Evolutionary conservation across 2,329 filamentous ascomycete genomes (phyloP).

Genomic region (Teratosphaeria pseudoeucalypti): DNA sequence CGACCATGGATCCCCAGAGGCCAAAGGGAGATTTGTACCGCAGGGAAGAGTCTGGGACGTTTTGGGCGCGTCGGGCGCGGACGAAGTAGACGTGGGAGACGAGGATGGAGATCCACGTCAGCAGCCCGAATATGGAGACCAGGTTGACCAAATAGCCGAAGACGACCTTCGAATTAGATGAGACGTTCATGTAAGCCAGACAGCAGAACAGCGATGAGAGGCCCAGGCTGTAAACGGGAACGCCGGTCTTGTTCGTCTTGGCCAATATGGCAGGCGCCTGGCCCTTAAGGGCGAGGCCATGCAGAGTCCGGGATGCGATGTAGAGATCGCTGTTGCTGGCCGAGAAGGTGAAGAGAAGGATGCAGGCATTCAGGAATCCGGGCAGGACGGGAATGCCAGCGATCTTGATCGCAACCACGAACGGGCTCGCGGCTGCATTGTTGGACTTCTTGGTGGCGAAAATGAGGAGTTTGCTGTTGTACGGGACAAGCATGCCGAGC

Average conservation of each 20-base stretch:
- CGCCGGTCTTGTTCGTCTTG: slow-evolving; percentile 59
- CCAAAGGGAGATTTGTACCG: slow-evolving; percentile 59
- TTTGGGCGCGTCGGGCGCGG: slow-evolving; percentile 33
- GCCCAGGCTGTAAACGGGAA: slow-evolving; percentile 56
- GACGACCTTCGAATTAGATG: slow-evolving; percentile 30
- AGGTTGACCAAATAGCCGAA: slow-evolving; percentile 38
- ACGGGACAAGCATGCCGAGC: slow-evolving; percentile 67
- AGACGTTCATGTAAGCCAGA: slow-evolving; percentile 41
- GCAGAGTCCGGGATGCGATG: slow-evolving; percentile 48
- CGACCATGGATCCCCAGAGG: slow-evolving; percentile 55
- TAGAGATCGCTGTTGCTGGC: slow-evolving; percentile 71
- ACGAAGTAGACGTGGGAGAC: slow-evolving; percentile 41
- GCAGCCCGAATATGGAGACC: slow-evolving; percentile 29
- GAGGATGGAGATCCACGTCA: slow-evolving; percentile 42
- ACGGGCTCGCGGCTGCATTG: slow-evolving; percentile 52
- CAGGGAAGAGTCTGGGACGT: slow-evolving; percentile 32
- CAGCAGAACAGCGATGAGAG: slow-evolving; percentile 54
- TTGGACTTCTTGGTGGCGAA: slow-evolving; percentile 41
- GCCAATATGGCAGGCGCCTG: slow-evolving; percentile 64
- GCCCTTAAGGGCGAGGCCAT: slow-evolving; percentile 61
- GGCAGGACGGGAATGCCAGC: slow-evolving; percentile 54
- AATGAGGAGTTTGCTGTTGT: slow-evolving; percentile 50
- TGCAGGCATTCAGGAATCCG: slow-evolving; percentile 62
- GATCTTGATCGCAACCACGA: slow-evolving; percentile 60
- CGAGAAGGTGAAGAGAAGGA: slow-evolving; percentile 65